Evolutionary conservation across 495 filamentous ascomycete species (phyloP), one percentile per base, ranked within the genome.

Genomic region (Trypethelium eluteriae): DNA sequence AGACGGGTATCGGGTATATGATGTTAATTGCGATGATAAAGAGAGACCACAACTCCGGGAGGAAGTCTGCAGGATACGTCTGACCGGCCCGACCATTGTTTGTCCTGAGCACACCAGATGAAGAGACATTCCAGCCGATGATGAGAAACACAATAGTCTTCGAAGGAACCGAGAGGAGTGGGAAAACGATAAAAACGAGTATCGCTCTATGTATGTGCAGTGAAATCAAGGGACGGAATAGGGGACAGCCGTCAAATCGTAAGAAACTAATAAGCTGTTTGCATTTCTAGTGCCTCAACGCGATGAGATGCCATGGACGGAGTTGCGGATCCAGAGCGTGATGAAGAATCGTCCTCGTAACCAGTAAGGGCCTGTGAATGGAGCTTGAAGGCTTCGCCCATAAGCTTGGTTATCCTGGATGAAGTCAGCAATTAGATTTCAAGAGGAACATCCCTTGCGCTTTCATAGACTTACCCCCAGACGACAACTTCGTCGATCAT

Each of bases 401-500:
- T 95, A 41, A 98, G 83, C 75, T 94, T 91, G 71, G 93, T 97
- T 75, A 98, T 96, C 68, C 94, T 98, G 67, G 9, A 73, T 10
- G 39, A 47, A 61, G 77, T 88, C 81, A 88, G 89, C 70, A 74
- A 64, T 64, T 34, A 64, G 56, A 72, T 75, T 41, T 64, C 71
- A 47, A 72, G 62, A 75, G 68, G 70, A 62, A 63, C 71, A 56
- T 64, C 66, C 50, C 41, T 44, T 35, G 38, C 34, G 49, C 63
- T 56, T 12, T 59, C 44, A 65, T 67, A 64, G 39, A 83, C 88
- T 81, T 84, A 90, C 88, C 94, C 94, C 94, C 94, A 98, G 66
- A 98, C 94, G 71, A 97, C 93, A 68, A 97, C 94, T 77, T 96
- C 95, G 77, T 98, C 93, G 71, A 98, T 84, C 88, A 98, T 98